These are phyloP conservation scores for Solanum phureja DNA, from an alignment of 257 asterid species.

Conservation along the genomic window DNA sequence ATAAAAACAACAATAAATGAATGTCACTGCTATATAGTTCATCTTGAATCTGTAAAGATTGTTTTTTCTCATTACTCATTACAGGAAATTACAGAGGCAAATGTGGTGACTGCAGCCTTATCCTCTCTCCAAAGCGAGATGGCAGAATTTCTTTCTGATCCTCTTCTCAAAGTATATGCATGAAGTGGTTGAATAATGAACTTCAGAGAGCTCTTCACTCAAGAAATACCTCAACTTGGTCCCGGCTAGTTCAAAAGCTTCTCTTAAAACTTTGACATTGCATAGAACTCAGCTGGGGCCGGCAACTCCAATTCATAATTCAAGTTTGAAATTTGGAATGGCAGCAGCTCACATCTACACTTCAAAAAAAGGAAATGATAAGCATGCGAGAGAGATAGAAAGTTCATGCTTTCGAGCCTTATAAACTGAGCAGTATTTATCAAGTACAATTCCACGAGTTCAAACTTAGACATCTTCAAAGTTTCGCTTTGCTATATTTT, in stretches of 20 bases:
- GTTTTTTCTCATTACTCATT: neutral
- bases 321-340: conserved; percentile 1
- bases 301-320: conserved; percentile 1
- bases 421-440: neutral
- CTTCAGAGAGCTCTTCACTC: neutral
- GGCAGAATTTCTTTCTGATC: neutral
- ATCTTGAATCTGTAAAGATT: neutral
- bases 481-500: neutral
- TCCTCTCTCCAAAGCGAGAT: neutral
- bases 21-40: neutral
- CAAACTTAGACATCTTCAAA: neutral
- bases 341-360: conserved; percentile 1
- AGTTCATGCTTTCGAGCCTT: neutral
- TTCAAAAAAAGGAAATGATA: neutral
- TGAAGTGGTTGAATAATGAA: conserved; percentile 1
- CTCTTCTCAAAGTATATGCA: neutral
- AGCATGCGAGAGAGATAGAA: neutral
- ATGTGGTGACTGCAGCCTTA: conserved; percentile 4
- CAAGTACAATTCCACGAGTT: neutral
- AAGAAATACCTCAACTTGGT: neutral
- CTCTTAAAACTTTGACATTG: neutral
- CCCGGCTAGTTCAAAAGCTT: neutral
- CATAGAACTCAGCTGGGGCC: neutral
- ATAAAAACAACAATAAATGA: neutral
- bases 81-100: neutral